Evolutionary conservation across 139 green algal species (phyloP).

Genomic region (Chlamydomonas asymmetrica): DNA sequence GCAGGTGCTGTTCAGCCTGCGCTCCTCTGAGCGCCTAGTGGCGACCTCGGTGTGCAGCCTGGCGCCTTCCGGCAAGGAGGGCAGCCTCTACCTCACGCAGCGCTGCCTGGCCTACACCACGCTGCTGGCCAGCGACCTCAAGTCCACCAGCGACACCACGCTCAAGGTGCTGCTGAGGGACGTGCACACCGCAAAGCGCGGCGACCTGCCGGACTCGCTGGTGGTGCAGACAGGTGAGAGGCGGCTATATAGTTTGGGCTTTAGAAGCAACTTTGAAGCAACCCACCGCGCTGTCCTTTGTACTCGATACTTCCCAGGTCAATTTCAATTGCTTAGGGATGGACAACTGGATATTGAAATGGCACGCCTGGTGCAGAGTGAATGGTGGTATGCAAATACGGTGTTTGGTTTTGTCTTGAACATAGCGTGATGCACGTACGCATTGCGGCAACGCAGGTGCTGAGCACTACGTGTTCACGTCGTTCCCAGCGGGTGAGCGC

Average conservation of each 20-base stretch:
- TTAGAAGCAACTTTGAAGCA: no score
- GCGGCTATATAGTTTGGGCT: no score
- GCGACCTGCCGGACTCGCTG: constrained; percentile 18
- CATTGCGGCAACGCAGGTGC: no score
- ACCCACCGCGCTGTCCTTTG: no score
- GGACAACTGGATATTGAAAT: no score
- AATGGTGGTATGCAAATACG: no score
- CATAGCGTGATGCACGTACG: no score
- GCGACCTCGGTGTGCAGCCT: constrained; percentile 15
- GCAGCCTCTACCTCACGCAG: constrained; percentile 20
- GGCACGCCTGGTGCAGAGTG: no score
- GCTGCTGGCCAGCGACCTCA: constrained; percentile 35
- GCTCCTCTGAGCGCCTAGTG: constrained; percentile 25
- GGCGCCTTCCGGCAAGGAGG: neutral
- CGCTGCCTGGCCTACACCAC: constrained; percentile 34
- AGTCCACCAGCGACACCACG: constrained; percentile 27
- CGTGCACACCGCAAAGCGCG: neutral
- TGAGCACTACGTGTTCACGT: constrained; percentile 14
- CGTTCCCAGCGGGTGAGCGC: constrained; percentile 8
- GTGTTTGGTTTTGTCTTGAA: no score
- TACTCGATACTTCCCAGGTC: no score
- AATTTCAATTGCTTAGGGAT: no score
- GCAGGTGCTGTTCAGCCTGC: constrained; percentile 41
- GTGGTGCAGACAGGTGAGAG: constrained; percentile 3
- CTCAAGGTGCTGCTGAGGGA: constrained; percentile 8